Evolutionary conservation across 176 grass and related monocot species (phyloP).

Genomic region (Oryza glumipatula): DNA sequence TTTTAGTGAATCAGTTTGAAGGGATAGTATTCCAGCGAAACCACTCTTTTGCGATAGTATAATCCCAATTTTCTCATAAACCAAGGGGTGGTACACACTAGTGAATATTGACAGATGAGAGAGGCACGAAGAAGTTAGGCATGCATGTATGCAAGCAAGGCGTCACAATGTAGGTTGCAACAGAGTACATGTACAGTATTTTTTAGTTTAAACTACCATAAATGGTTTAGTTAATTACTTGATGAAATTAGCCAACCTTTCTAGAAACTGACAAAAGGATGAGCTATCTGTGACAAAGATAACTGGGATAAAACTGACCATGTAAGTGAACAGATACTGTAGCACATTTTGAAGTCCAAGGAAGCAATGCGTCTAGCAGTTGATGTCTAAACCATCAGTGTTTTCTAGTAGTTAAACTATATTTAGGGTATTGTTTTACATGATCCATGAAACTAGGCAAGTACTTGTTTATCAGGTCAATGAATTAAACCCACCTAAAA

Average conservation of each 20-base stretch:
- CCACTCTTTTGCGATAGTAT: too few species aligned
- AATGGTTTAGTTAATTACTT: slow-evolving; percentile 17
- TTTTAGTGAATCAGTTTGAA: too few species aligned
- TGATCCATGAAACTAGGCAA: slow-evolving; percentile 35
- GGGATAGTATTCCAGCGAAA: too few species aligned
- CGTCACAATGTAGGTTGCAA: background rate
- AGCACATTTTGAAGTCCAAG: slow-evolving; percentile 41
- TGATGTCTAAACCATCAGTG: slow-evolving; percentile 41
- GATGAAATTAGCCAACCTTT: slow-evolving; percentile 27
- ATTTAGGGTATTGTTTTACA: slow-evolving; percentile 18
- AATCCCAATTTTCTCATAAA: too few species aligned
- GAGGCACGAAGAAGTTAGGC: background rate
- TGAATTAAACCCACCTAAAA: slow-evolving; percentile 51
- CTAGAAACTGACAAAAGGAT: slow-evolving; percentile 18
- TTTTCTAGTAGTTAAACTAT: slow-evolving; percentile 47
- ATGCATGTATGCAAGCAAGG: slow-evolving; percentile 1
- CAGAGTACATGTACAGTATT: background rate
- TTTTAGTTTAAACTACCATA: background rate
- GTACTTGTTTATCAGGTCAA: slow-evolving; percentile 37
- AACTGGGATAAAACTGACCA: slow-evolving; percentile 36
- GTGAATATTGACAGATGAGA: background rate
- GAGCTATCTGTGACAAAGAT: slow-evolving; percentile 42
- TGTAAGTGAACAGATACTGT: slow-evolving; percentile 2
- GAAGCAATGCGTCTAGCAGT: slow-evolving; percentile 28
- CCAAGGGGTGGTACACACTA: too few species aligned